phyloP scores from a whole-genome alignment of 2,329 filamentous ascomycete genomes.

The Curvularia lunata region DNA sequence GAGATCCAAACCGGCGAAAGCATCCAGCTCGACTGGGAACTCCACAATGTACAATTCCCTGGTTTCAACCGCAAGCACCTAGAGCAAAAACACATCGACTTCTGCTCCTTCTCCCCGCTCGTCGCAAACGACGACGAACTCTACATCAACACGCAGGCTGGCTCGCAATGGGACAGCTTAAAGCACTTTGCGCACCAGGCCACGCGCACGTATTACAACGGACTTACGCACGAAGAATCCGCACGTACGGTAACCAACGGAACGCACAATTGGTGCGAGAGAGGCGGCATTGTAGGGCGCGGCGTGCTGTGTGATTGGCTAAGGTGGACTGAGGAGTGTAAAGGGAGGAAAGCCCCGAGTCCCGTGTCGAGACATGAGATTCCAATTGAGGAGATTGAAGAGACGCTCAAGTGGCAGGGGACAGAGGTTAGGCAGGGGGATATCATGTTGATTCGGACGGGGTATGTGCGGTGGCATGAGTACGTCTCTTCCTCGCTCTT shows the following conservation, averaged over 20 bases:
- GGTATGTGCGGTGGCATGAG: conserved; percentile 55
- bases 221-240: conserved; percentile 40
- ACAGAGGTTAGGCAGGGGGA: conserved; percentile 41
- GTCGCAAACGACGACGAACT: conserved; percentile 41
- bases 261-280: conserved; percentile 47
- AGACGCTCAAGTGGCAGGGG: conserved; percentile 40
- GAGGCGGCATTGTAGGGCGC: conserved; percentile 45
- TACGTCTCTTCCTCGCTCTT: conserved; percentile 18
- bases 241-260: conserved; percentile 35
- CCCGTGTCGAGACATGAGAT: conserved; percentile 41
- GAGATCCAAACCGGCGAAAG: conserved; percentile 61
- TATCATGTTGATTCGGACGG: conserved; percentile 49
- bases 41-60: conserved; percentile 63
- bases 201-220: conserved; percentile 40
- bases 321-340: conserved; percentile 39
- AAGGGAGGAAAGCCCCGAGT: conserved; percentile 36
- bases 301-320: conserved; percentile 46
- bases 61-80: conserved; percentile 60
- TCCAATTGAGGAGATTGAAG: conserved; percentile 37
- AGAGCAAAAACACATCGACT: conserved; percentile 58
- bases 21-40: conserved; percentile 62
- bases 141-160: conserved; percentile 44
- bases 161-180: conserved; percentile 47
- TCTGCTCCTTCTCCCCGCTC: conserved; percentile 42
- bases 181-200: conserved; percentile 47